Conservation (phyloP, 2,329 filamentous ascomycete genomes). For the Penicillium sp. region DNA sequence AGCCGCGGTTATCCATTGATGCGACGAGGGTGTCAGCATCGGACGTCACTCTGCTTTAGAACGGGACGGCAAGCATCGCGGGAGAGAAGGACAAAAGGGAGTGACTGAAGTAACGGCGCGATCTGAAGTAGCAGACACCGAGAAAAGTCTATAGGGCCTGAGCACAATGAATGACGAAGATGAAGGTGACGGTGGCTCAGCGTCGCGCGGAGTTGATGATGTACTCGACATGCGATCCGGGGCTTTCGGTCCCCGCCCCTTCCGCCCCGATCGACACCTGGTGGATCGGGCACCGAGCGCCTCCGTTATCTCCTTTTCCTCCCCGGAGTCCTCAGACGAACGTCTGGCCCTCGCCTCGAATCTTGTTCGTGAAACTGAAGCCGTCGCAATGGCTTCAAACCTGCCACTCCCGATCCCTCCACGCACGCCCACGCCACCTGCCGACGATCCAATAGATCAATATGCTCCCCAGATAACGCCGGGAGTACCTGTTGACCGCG, state of each 20-base stretch:
- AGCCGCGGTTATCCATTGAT: constrained; percentile 50
- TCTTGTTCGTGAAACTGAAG: constrained; percentile 8
- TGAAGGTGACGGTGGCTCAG: constrained; percentile 15
- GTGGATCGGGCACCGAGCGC: constrained; percentile 8
- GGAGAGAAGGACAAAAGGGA: constrained; percentile 8
- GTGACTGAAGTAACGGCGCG: neutral
- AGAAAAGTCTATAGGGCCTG: neutral
- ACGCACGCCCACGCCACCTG: constrained; percentile 63
- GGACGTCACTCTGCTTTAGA: constrained; percentile 22
- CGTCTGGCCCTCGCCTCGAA: constrained; percentile 1
- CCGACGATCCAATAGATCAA: constrained; percentile 44
- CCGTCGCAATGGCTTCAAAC: constrained; percentile 54
- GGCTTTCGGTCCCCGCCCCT: constrained; percentile 19
- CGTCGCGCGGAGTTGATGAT: constrained; percentile 27
- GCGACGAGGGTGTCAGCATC: constrained; percentile 27
- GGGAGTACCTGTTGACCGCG: constrained; percentile 42
- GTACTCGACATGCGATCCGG: constrained; percentile 23
- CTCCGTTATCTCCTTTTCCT: constrained; percentile 17
- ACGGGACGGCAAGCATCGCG: constrained; percentile 27
- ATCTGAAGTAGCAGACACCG: constrained; percentile 8
- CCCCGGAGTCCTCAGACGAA: constrained; percentile 3
- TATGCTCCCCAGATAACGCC: constrained; percentile 22
- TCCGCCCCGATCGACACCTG: constrained; percentile 18
- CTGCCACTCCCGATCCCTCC: constrained; percentile 60
- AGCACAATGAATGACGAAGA: constrained; percentile 26